These are phyloP conservation scores for Primulina tabacum DNA, from an alignment of 257 asterid genomes.

Conservation along the genomic window DNA sequence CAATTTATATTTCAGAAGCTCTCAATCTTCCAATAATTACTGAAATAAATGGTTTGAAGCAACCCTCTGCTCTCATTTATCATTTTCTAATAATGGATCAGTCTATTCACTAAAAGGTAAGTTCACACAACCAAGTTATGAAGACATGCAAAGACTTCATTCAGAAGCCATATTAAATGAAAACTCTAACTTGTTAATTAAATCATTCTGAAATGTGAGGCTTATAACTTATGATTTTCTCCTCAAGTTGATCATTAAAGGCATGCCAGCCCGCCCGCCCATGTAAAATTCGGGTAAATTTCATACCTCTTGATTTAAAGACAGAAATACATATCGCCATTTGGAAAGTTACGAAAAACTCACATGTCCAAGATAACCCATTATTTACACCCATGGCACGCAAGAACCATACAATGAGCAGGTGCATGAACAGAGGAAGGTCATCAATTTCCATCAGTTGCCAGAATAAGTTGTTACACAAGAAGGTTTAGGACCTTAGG, in stretches of 20 bases:
- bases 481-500: neutral
- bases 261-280: slow-evolving; percentile 1
- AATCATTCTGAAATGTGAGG: slow-evolving; percentile 14
- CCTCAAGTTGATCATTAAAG: slow-evolving; percentile 2
- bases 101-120: slow-evolving; percentile 5
- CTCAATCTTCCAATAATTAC: slow-evolving; percentile 4
- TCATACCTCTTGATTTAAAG: too few relatives aligned
- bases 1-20: slow-evolving; percentile 7
- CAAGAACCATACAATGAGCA: too few relatives aligned
- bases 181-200: slow-evolving; percentile 3
- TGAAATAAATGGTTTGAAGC: slow-evolving; percentile 12
- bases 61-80: neutral
- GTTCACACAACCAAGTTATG: neutral
- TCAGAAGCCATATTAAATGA: neutral
- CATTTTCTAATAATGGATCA: neutral
- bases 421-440: too few relatives aligned
- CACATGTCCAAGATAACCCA: too few relatives aligned
- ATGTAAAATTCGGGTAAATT: too few relatives aligned
- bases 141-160: neutral
- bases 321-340: too few relatives aligned
- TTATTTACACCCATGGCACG: too few relatives aligned
- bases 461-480: too few relatives aligned
- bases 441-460: too few relatives aligned
- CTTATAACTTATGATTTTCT: slow-evolving; percentile 1
- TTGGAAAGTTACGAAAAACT: too few relatives aligned